Evolutionary conservation across 805 yeast species (phyloP).

Genomic region (Candida multigemmis): DNA sequence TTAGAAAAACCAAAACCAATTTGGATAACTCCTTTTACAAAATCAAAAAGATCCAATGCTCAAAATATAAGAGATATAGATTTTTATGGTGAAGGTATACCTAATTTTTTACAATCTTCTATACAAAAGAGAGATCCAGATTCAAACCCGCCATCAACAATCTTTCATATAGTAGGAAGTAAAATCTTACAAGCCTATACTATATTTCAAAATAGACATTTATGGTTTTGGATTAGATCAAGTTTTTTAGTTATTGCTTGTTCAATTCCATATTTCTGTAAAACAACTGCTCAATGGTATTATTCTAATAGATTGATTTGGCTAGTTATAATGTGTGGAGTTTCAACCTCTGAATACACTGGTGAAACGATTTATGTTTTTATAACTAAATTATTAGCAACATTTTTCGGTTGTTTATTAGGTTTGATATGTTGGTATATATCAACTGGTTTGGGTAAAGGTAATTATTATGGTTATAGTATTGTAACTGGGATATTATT

Average conservation of each 20-base stretch:
- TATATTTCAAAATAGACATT: slow-evolving; percentile 8
- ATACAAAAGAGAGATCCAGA: slow-evolving; percentile 18
- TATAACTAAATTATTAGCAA: slow-evolving; percentile 12
- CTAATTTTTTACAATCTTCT: slow-evolving; percentile 3
- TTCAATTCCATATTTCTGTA: slow-evolving; percentile 16
- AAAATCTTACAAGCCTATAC: slow-evolving; percentile 9
- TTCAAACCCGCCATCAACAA: slow-evolving; percentile 13
- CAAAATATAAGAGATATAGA: no score
- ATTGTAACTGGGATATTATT: slow-evolving; percentile 17
- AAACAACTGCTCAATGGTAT: slow-evolving; percentile 20
- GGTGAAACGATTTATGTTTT: slow-evolving; percentile 20
- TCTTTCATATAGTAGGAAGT: slow-evolving; percentile 12
- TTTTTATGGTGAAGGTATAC: slow-evolving; percentile 3
- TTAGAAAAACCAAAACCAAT: slow-evolving; percentile 11
- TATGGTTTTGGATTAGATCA: slow-evolving; percentile 22
- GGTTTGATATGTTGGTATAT: slow-evolving; percentile 28
- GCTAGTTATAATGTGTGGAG: slow-evolving; percentile 21
- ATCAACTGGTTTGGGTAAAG: slow-evolving; percentile 19
- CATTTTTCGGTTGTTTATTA: slow-evolving; percentile 18
- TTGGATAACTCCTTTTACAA: slow-evolving; percentile 8
- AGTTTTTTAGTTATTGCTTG: slow-evolving; percentile 12
- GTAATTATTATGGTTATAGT: slow-evolving; percentile 23
- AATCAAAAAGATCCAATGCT: no score
- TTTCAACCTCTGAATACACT: slow-evolving; percentile 19
- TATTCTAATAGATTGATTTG: slow-evolving; percentile 15